Evolutionary conservation across 2,329 filamentous ascomycete genomes (phyloP), one percentile per base, ranked within the genome.

Genomic region (Aureobasidium sp.): DNA sequence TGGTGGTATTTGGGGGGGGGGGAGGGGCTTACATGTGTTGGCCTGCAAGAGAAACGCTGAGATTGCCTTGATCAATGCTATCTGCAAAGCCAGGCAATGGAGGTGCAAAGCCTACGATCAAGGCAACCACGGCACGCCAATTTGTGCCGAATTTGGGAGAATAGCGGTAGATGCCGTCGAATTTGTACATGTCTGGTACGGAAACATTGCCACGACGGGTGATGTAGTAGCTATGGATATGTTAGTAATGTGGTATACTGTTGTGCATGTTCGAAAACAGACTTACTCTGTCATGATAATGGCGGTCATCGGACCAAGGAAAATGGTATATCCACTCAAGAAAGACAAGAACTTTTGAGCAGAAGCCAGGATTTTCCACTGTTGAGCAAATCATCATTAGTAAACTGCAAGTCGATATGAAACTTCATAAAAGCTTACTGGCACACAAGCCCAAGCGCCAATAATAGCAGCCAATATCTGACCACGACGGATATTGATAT

Each of bases 241-340:
- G n/a, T 52, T 5, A 52, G 20, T 27, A 1, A 52, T 26, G 9
- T 17, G 8, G 20, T 12, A 26, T 10, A 8, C 10, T 9, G 2
- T 1, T 37, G 9, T 12, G 1, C 9, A 26, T 2, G 15, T 32
- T 12, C 10, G 34, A 15, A 15, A 15, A 2, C 20, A 20, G 15
- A 53, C 51, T 55, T 10, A 55, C 51, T 55, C 51, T 13, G 15
- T 10, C 51, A 55, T 55, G 51, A 55, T 55, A 17, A 55, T 55
- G 26, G 51, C 51, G 23, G 51, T 55, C 51, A 55, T 55, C 0
- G 51, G 51, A 3, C 51, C 51, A 29, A 55, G 51, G 51, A 55
- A 88, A 47, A 88, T 78, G 1, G 82, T 81, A 71, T 87, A 87
- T 0, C 85, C 85, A 46, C 81, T 78, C 78, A 90, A 86, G 68